These are phyloP conservation scores for Saururus chinensis DNA, from an alignment of 164 flowering plant genomes.

Conservation along the genomic window DNA sequence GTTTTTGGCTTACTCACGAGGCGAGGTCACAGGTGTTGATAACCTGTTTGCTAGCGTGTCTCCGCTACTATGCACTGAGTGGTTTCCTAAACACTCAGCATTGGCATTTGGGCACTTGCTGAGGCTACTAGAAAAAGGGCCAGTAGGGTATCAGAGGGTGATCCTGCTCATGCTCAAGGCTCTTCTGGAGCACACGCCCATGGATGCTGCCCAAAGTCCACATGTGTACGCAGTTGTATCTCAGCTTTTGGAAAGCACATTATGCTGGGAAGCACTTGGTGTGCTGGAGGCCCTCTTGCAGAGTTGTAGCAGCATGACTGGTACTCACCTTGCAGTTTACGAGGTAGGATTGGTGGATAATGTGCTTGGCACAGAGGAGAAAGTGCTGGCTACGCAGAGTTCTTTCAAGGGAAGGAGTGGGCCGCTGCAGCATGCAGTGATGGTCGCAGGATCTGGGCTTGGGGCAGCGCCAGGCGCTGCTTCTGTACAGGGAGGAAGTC, in stretches of 20 bases:
- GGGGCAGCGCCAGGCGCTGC: conserved; percentile 14
- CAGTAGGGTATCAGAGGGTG: conserved; percentile 85
- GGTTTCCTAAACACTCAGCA: conserved; percentile 97
- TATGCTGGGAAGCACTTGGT: conserved; percentile 89
- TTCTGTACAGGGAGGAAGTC: conserved; percentile 35
- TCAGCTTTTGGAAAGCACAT: conserved; percentile 95
- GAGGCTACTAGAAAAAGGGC: conserved; percentile 83
- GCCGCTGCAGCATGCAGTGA: conserved; percentile 47
- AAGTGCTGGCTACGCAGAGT: conserved; percentile 53
- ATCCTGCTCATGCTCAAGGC: conserved; percentile 90
- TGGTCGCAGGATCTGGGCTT: conserved; percentile 28
- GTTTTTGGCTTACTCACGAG: conserved; percentile 65
- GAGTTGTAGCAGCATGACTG: conserved; percentile 75
- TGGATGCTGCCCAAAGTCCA: conserved; percentile 96
- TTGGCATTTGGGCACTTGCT: conserved; percentile 91
- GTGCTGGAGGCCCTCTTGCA: conserved; percentile 94
- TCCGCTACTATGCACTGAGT: conserved; percentile 68
- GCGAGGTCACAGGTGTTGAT: conserved; percentile 56
- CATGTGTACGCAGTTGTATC: conserved; percentile 95
- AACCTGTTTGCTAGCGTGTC: conserved; percentile 79
- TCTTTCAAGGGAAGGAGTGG: conserved; percentile 92
- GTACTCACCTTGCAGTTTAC: conserved; percentile 31
- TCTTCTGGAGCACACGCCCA: conserved; percentile 91
- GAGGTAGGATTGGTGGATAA: conserved; percentile 56
- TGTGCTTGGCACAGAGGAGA: conserved; percentile 53